Evolutionary conservation across 164 flowering plant genomes (phyloP).

Genomic region (Stephania yunnanensis): DNA sequence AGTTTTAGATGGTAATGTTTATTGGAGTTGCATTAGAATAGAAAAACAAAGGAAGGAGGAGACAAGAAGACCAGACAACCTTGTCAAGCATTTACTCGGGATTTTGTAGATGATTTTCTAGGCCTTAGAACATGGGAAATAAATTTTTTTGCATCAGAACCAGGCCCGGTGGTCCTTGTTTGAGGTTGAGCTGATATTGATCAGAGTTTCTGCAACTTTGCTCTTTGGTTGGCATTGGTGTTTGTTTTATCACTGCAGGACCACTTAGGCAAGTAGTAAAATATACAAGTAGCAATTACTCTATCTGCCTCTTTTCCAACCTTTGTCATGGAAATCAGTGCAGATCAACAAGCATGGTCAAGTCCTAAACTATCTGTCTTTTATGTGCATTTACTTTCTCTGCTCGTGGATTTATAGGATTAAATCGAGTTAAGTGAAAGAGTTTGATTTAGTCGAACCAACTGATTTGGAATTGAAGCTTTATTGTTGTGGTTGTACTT

Average conservation of each 20-base stretch:
- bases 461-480: too few species aligned
- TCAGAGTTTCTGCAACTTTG: not conserved
- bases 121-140: constrained; percentile 31
- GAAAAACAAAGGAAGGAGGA: not conserved
- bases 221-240: constrained; percentile 11
- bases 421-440: too few species aligned
- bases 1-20: not conserved
- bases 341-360: not conserved
- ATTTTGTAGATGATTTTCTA: constrained; percentile 13
- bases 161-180: constrained; percentile 15
- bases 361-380: not conserved
- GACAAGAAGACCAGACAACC: constrained; percentile 16
- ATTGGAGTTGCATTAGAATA: not conserved
- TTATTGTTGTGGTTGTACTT: too few species aligned
- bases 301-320: not conserved
- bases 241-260: not conserved
- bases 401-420: too few species aligned
- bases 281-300: not conserved
- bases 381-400: too few species aligned
- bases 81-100: constrained; percentile 19
- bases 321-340: not conserved
- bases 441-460: too few species aligned
- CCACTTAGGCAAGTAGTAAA: not conserved
- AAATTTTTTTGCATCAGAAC: constrained; percentile 16
- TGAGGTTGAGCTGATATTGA: constrained; percentile 15